Evolutionary conservation across 805 yeast genomes (phyloP).

Genomic region (Saccharomycopsis vini): DNA sequence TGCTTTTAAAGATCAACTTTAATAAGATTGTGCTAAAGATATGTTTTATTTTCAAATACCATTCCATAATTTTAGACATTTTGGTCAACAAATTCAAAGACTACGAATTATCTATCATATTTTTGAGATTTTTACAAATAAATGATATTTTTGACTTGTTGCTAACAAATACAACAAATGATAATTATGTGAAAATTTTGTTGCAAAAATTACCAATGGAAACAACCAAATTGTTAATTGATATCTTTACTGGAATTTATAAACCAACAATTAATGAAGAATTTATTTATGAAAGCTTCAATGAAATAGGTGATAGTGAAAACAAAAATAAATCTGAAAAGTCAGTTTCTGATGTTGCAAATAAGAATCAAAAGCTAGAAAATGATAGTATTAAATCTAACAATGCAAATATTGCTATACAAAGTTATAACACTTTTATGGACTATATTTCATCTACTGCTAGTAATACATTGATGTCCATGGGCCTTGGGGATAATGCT

Average conservation of each 20-base stretch:
- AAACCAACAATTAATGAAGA: conserved; percentile 30
- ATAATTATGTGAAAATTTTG: conserved; percentile 50
- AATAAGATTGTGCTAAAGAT: conserved; percentile 14
- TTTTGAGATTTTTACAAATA: conserved; percentile 15
- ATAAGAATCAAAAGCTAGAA: background rate
- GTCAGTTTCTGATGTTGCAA: conserved; percentile 1
- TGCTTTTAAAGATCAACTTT: conserved; percentile 17
- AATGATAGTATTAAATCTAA: conserved; percentile 6
- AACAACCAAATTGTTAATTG: conserved; percentile 73
- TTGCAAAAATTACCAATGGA: conserved; percentile 66
- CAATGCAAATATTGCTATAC: conserved; percentile 28
- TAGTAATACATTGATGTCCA: conserved; percentile 20
- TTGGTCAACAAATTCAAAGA: conserved; percentile 15
- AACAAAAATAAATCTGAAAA: conserved; percentile 11
- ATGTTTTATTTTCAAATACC: conserved; percentile 17
- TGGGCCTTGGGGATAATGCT: conserved; percentile 5
- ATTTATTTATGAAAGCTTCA: conserved; percentile 10
- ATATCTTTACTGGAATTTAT: conserved; percentile 83
- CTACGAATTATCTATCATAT: conserved; percentile 12
- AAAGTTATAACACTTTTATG: conserved; percentile 51
- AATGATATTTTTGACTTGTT: conserved; percentile 16
- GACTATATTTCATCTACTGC: conserved; percentile 38
- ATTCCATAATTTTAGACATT: conserved; percentile 16
- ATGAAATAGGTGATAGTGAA: conserved; percentile 10
- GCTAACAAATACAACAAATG: conserved; percentile 20